A percentile compares a stretch with the other conserved stretches of the same genome.
These are phyloP conservation scores for Funneliformis caledonium DNA, from an alignment of 371 early-diverging fungal genomes.

Conservation along the genomic window DNA sequence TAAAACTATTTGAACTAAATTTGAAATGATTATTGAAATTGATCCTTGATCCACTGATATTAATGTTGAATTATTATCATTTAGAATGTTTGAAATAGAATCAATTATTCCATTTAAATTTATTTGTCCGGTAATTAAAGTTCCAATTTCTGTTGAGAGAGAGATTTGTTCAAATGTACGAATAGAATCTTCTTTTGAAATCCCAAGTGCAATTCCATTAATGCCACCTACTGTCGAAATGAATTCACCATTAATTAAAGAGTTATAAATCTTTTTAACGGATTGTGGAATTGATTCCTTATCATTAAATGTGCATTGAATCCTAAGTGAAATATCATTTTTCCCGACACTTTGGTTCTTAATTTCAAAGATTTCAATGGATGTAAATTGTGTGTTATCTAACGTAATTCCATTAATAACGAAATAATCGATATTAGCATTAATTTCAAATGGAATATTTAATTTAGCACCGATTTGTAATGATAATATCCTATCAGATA, in stretches of 20 bases:
- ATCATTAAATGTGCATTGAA: not conserved
- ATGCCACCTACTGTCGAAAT: not conserved
- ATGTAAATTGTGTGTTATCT: not conserved
- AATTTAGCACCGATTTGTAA: conserved; percentile 1
- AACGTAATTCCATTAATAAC: not conserved
- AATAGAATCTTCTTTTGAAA: not conserved
- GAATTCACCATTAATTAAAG: not conserved
- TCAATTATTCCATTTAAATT: not conserved
- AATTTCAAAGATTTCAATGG: not conserved
- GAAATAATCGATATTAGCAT: not conserved
- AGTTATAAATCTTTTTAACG: not conserved
- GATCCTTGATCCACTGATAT: not conserved
- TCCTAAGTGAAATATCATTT: not conserved
- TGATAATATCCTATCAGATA: not conserved
- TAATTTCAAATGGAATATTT: not conserved
- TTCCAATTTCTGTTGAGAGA: conserved; percentile 10
- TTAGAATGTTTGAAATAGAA: not conserved
- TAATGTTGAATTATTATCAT: not conserved
- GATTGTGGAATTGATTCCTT: not conserved
- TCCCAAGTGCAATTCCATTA: not conserved
- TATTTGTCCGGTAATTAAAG: not conserved
- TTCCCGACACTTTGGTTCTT: not conserved
- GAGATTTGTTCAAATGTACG: not conserved
- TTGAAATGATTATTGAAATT: not conserved
- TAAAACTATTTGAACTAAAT: conserved; percentile 8